A percentile compares a stretch with the other conserved stretches of the same genome.
phyloP scores from a whole-genome alignment of 441 rosid species.

The Hura crepitans region DNA sequence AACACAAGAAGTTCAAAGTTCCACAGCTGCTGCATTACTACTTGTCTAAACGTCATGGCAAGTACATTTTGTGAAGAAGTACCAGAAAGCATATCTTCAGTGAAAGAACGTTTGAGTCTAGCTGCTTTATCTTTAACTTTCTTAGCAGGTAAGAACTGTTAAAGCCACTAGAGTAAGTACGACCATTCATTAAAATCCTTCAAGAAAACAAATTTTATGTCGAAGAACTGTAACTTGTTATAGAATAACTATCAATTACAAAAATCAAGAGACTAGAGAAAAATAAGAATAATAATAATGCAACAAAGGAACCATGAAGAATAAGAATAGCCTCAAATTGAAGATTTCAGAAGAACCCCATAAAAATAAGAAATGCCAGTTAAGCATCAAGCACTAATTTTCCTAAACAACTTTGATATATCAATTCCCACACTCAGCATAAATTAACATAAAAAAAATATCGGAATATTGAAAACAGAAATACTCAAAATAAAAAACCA shows the following conservation, averaged over 20 bases:
- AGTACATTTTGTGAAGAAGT: constrained; percentile 56
- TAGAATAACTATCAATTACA: neutral
- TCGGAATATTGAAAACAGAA: neutral
- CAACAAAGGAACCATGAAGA: neutral
- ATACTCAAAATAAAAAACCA: constrained; percentile 16
- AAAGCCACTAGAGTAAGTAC: neutral
- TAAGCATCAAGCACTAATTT: too few species aligned
- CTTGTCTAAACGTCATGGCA: constrained; percentile 87
- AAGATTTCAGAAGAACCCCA: too few species aligned
- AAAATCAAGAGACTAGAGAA: neutral
- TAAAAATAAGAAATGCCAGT: too few species aligned
- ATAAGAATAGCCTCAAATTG: neutral
- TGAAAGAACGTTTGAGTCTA: constrained; percentile 40
- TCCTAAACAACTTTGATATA: too few species aligned
- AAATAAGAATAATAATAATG: neutral
- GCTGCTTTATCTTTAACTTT: constrained; percentile 71
- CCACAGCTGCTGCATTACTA: constrained; percentile 68
- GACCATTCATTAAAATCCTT: neutral
- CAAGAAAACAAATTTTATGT: neutral
- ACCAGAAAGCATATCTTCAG: constrained; percentile 41
- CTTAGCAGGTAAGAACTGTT: constrained; percentile 74
- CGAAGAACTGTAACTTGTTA: neutral
- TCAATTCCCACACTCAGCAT: too few species aligned
- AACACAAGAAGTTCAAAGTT: constrained; percentile 64
- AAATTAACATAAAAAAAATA: neutral